Base-by-base conservation (phyloP, 2,329 filamentous ascomycete genomes). In the Calonectria hawksworthii region DNA sequence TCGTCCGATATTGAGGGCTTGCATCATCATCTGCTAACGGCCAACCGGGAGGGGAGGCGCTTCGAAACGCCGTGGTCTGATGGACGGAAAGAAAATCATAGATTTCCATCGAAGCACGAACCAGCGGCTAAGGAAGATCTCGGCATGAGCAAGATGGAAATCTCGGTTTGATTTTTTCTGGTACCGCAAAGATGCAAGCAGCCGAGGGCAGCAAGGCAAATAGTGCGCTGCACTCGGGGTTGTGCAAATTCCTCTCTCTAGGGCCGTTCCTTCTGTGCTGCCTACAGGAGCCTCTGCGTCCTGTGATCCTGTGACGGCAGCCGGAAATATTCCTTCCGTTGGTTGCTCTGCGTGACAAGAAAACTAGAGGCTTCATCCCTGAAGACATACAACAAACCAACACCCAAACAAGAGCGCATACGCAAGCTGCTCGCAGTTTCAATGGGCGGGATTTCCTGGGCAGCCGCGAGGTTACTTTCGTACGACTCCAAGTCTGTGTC, bases 1-100 rank as follows among this genome's bases (percentile, higher is more conserved):
- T 73, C 65, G 63, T 73, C 54, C 63, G 70, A 73, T 73, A 47
- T 34, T 38, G 52, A 67, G 54, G 54, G 67, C 41, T 50, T 50
- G 36, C 38, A 30, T 47, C 52, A 44, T 47, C 28, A 13, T 16
- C 32, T 51, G 30, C 9, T 41, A 36, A 21, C 54, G 21, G 59
- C 38, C 67, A 52, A n/a, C 23, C 26, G 54, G 34, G 21, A 34
- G 32, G 54, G 34, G 21, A 34, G 32, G 26, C 44, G 16, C 21
- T 11, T 28, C 21, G 64, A 73, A 73, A 68, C 65, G 52, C 44
- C 44, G 56, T 68, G 70, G 65, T 38, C 54, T 47, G 64, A 68
- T 50, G 23, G 65, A 34, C 23, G 63, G 70, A 13, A 9, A 18
- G 41, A n/a, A 51, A 38, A 28, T 50, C 34, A 21, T 47, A 38